Evolutionary conservation across 345 rosid species (phyloP).

Genomic region (Hirschfeldia incana): DNA sequence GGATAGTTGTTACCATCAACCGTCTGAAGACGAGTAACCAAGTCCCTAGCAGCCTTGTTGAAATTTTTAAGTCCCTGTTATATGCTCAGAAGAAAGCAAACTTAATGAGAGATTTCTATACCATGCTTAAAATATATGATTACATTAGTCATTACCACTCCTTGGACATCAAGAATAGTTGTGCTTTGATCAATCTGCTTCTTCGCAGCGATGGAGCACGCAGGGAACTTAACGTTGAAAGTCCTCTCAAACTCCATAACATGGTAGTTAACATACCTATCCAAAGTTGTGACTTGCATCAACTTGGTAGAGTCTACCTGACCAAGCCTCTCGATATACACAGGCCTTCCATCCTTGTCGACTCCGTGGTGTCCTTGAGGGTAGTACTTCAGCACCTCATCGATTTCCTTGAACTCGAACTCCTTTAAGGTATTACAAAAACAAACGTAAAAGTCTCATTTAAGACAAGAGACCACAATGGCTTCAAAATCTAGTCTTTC

Average conservation of each 20-base stretch:
- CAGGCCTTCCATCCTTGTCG: constrained; percentile 92
- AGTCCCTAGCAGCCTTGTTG: constrained; percentile 90
- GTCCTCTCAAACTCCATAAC: constrained; percentile 92
- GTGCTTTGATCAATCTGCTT: constrained; percentile 93
- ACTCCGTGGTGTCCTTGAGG: constrained; percentile 97
- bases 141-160: constrained; percentile 72
- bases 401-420: constrained; percentile 69
- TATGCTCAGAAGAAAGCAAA: not conserved
- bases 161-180: constrained; percentile 94
- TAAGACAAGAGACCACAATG: not conserved
- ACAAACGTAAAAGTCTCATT: not conserved
- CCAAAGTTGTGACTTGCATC: constrained; percentile 92
- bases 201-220: constrained; percentile 87
- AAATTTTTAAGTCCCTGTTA: constrained; percentile 85
- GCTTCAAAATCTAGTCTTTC: constrained; percentile 20
- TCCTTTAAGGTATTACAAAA: constrained; percentile 46
- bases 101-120: not conserved
- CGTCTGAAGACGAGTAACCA: constrained; percentile 75
- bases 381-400: constrained; percentile 67
- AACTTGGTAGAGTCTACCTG: constrained; percentile 81
- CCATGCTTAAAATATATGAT: not conserved
- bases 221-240: constrained; percentile 74
- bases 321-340: constrained; percentile 88
- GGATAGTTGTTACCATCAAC: constrained; percentile 95
- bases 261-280: constrained; percentile 87